Evolutionary conservation across 139 green algal genomes (phyloP), one percentile per base, ranked within the genome.

Genomic region (Spirogloea muscicola): DNA sequence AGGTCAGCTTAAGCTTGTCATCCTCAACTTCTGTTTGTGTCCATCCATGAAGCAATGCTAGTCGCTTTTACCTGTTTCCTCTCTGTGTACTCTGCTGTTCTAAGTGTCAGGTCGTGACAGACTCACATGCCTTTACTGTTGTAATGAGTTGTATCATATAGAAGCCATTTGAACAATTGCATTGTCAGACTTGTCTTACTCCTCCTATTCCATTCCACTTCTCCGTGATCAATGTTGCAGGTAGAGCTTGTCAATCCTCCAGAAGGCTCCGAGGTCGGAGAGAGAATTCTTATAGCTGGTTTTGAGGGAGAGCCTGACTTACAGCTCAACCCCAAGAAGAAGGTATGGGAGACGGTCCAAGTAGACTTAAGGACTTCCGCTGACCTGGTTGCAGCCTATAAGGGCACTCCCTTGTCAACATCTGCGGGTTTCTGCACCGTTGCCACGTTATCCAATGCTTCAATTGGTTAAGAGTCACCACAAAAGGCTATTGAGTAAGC

Each of bases 171-270:
- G n/a, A n/a, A n/a, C n/a, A n/a, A n/a, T n/a, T n/a, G n/a, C n/a
- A n/a, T n/a, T n/a, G 27, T 29, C 16, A 5, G 9, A 16, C 5
- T 59, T 1, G 7, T n/a, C 13, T 29, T 29, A 0, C 16, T 60
- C 13, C 16, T 59, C 13, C 49, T 16, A 21, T 0, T 34, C 33
- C 9, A 1, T 59, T 34, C 33, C 33, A 2, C 2, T 6, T 34
- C 49, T 10, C 16, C 49, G 5, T 7, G 31, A 10, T 34, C 49
- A 27, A 27, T 37, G 9, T 0, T 3, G 10, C 60, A 76, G 72
- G 63, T 76, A 21, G 92, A 96, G 82, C 80, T 96, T 49, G 81
- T 96, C 10, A 84, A 89, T 48, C 93, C 93, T 16, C 91, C 93
- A 0, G 83, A 83, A 9, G 89, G 85, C 5, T 80, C 82, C 0